Evolutionary conservation across 257 asterid species (phyloP).

Genomic region (Paraleonurus japonicus): DNA sequence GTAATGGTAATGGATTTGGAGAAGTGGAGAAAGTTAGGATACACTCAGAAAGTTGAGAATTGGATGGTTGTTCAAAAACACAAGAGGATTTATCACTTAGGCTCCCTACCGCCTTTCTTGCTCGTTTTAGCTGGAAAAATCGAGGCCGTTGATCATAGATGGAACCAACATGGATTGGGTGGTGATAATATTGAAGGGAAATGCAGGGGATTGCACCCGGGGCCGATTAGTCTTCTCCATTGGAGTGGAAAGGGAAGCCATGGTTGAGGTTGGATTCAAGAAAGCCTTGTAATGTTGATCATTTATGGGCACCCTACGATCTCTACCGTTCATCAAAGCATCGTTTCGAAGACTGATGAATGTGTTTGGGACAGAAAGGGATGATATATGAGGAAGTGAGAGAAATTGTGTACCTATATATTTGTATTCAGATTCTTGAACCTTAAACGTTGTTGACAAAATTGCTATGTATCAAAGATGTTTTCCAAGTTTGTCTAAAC

Average conservation of each 20-base stretch:
- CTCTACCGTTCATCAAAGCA: slow-evolving; percentile 36
- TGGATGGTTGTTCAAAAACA: slow-evolving; percentile 49
- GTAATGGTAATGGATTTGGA: slow-evolving; percentile 47
- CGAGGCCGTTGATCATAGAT: slow-evolving; percentile 38
- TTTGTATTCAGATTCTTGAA: background rate
- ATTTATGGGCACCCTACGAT: slow-evolving; percentile 49
- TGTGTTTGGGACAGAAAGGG: too few species aligned
- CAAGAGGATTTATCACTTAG: slow-evolving; percentile 41
- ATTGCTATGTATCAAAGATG: background rate
- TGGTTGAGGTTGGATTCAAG: slow-evolving; percentile 49
- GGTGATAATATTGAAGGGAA: slow-evolving; percentile 41
- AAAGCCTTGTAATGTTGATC: slow-evolving; percentile 39
- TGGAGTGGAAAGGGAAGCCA: slow-evolving; percentile 60
- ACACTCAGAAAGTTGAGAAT: slow-evolving; percentile 34
- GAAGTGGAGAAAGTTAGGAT: slow-evolving; percentile 36
- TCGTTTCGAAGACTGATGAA: slow-evolving; percentile 37
- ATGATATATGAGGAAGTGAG: slow-evolving; percentile 4
- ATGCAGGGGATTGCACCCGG: slow-evolving; percentile 39
- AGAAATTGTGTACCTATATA: background rate
- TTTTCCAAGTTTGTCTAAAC: background rate
- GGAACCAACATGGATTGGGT: slow-evolving; percentile 50
- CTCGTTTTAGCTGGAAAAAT: slow-evolving; percentile 40
- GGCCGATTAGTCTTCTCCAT: slow-evolving; percentile 41
- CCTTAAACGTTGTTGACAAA: background rate
- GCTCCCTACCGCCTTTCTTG: slow-evolving; percentile 44